Evolutionary conservation across 331 rosid species (phyloP).

Genomic region (Pyracantha coccinea): DNA sequence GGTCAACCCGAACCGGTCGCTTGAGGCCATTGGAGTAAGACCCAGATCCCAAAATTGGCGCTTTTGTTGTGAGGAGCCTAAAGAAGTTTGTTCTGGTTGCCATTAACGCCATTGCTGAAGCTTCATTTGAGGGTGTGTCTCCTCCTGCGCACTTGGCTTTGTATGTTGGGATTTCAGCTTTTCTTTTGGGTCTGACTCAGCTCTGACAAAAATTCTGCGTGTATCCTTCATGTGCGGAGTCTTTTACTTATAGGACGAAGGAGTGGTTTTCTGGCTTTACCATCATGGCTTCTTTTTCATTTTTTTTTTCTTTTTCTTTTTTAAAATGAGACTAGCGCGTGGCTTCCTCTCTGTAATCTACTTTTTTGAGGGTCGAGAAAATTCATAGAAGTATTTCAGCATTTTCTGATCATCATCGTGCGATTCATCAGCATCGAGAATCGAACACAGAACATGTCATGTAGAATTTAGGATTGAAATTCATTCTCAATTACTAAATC

Average conservation of each 20-base stretch:
- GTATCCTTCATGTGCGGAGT: not conserved
- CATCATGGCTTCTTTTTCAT: too few species aligned
- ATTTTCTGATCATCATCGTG: too few species aligned
- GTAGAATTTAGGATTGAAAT: too few species aligned
- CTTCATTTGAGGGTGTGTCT: conserved; percentile 26
- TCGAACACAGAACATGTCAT: too few species aligned
- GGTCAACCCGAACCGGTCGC: not conserved
- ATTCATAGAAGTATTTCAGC: too few species aligned
- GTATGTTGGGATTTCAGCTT: not conserved
- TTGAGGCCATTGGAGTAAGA: conserved; percentile 12
- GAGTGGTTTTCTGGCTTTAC: not conserved
- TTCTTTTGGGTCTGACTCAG: not conserved
- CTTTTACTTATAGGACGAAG: not conserved
- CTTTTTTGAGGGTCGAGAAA: too few species aligned
- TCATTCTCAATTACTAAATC: too few species aligned
- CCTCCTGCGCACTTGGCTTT: not conserved
- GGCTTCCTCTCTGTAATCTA: too few species aligned
- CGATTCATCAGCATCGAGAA: too few species aligned
- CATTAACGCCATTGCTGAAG: conserved; percentile 33
- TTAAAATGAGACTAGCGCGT: too few species aligned
- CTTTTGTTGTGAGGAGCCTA: conserved; percentile 3
- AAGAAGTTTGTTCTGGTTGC: conserved; percentile 34
- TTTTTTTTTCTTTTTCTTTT: too few species aligned
- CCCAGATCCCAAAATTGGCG: conserved; percentile 10
- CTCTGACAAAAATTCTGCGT: not conserved